phyloP scores from a whole-genome alignment of 2,329 filamentous ascomycete species.

The Exophiala spinifera region DNA sequence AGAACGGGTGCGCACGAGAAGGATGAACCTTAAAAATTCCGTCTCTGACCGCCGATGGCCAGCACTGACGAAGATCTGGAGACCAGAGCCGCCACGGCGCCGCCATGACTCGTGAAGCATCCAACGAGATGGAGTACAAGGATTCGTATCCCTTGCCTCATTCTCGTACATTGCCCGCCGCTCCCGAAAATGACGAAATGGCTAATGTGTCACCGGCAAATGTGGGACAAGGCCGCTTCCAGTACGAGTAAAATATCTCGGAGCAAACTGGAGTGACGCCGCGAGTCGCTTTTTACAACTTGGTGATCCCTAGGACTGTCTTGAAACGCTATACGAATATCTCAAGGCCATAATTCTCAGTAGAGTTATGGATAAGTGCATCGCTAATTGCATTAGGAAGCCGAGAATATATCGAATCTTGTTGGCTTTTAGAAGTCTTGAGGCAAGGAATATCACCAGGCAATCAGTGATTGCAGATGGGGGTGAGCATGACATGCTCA shows the following conservation, averaged over 20 bases:
- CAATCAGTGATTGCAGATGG: slow-evolving; percentile 62
- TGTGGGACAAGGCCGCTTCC: slow-evolving; percentile 68
- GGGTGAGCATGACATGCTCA: slow-evolving; percentile 36
- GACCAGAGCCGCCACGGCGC: no score
- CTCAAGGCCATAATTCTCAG: background rate
- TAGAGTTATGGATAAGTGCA: background rate
- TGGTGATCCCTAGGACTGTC: slow-evolving; percentile 51
- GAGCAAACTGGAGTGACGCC: slow-evolving; percentile 49
- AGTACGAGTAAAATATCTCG: slow-evolving; percentile 53
- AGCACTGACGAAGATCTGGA: no score
- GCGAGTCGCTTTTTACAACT: slow-evolving; percentile 55
- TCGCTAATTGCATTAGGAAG: slow-evolving; percentile 42
- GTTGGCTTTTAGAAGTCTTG: slow-evolving; percentile 59
- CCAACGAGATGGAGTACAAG: no score
- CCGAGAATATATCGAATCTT: slow-evolving; percentile 59
- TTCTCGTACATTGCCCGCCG: no score
- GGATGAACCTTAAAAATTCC: no score
- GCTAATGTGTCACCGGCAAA: slow-evolving; percentile 34
- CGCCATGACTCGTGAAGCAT: no score
- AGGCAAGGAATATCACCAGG: slow-evolving; percentile 63
- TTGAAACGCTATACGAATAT: slow-evolving; percentile 47
- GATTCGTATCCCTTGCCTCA: no score
- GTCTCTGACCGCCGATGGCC: no score
- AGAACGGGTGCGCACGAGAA: no score
- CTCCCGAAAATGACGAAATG: no score